Conservation (phyloP, 768 basidiomycete genomes). For the Naganishia onofrii region DNA sequence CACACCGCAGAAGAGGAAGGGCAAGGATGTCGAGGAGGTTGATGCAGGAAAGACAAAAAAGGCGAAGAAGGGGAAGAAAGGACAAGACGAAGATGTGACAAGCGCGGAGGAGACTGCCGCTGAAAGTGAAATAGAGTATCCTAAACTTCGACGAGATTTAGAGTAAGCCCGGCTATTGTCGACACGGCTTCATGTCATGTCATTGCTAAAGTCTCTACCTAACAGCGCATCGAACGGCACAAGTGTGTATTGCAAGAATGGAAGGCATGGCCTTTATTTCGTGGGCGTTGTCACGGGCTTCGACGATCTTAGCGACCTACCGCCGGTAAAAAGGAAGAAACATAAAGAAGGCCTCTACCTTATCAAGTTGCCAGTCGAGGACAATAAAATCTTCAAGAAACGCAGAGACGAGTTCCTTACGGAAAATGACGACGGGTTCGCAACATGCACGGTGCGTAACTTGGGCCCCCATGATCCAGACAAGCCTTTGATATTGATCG, state of each 20-base stretch:
- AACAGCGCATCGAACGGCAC: not conserved
- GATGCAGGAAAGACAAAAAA: not conserved
- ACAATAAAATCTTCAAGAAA: conserved; percentile 6
- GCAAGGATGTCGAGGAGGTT: not conserved
- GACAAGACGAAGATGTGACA: no score
- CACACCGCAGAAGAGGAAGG: conserved; percentile 22
- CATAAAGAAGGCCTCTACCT: conserved; percentile 6
- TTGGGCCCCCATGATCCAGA: not conserved
- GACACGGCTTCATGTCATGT: not conserved
- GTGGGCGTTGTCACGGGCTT: not conserved
- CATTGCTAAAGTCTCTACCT: not conserved
- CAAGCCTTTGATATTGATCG: not conserved
- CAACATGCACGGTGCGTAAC: conserved; percentile 35
- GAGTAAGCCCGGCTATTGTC: not conserved
- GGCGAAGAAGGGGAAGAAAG: conserved; percentile 9
- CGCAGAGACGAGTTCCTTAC: conserved; percentile 31
- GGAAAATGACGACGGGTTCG: conserved; percentile 34
- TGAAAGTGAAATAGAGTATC: not conserved
- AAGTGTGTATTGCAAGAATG: conserved; percentile 24
- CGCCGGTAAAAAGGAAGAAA: conserved; percentile 14
- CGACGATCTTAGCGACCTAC: conserved; percentile 6
- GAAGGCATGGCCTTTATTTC: conserved; percentile 1
- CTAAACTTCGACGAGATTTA: conserved; percentile 3
- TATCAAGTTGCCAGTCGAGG: conserved; percentile 12
- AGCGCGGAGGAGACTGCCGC: not conserved